These are phyloP conservation scores for Ceriops decandra DNA, from an alignment of 345 rosid genomes.

Conservation along the genomic window DNA sequence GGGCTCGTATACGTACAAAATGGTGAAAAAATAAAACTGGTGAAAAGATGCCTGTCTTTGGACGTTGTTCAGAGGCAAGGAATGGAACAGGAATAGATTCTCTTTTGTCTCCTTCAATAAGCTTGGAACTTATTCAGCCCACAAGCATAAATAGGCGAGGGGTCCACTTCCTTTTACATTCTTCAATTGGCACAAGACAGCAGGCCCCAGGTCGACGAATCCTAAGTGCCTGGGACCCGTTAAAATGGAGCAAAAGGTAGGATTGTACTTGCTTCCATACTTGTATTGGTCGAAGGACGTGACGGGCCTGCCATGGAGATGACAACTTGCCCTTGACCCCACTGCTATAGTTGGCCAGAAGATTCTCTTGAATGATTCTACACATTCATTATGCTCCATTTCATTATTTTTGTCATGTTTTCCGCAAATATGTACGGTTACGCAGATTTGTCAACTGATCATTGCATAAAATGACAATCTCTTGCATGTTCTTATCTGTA, in stretches of 20 bases:
- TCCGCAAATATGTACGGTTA: no score
- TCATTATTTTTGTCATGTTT: conserved; percentile 2
- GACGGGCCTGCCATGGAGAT: conserved; percentile 28
- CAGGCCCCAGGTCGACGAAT: conserved; percentile 41
- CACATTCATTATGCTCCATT: conserved; percentile 19
- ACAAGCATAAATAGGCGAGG: conserved; percentile 33
- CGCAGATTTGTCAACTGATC: no score
- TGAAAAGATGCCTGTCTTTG: conserved; percentile 53
- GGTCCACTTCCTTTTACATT: conserved; percentile 48
- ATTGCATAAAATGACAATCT: no score
- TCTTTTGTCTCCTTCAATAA: conserved; percentile 71
- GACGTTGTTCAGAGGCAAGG: conserved; percentile 57
- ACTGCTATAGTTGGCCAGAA: conserved; percentile 19
- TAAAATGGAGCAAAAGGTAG: background rate
- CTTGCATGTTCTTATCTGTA: no score
- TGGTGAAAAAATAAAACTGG: conserved; percentile 4
- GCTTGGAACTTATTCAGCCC: conserved; percentile 88
- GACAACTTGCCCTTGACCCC: conserved; percentile 31
- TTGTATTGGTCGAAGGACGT: conserved; percentile 37
- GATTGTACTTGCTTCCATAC: conserved; percentile 53
- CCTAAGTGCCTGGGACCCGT: conserved; percentile 41
- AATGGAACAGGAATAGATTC: conserved; percentile 74
- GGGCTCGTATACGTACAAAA: conserved; percentile 43
- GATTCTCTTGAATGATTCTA: conserved; percentile 39
- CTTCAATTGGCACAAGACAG: conserved; percentile 57